These are phyloP conservation scores for Emydomyces testavorans DNA, from an alignment of 2,329 filamentous ascomycete genomes.

Conservation along the genomic window DNA sequence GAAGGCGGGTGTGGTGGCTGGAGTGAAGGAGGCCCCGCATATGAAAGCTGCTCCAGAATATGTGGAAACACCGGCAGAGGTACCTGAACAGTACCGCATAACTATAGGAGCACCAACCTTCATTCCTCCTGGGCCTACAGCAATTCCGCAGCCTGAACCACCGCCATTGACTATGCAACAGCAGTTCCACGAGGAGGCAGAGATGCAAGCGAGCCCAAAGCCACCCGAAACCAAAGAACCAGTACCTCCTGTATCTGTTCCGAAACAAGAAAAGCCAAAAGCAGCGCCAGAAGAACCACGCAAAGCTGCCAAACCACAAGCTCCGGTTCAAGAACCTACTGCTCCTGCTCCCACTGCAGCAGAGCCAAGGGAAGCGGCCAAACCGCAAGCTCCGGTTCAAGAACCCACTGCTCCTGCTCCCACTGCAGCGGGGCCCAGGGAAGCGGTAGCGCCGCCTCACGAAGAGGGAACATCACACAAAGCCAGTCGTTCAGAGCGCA, in stretches of 20 bases:
- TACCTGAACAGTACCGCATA: neutral
- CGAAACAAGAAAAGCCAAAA: neutral
- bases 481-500: conserved; percentile 3
- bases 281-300: neutral
- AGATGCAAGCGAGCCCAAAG: neutral
- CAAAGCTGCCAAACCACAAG: neutral
- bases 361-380: neutral
- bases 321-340: neutral
- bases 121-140: neutral
- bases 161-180: neutral
- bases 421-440: neutral
- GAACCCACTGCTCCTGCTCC: neutral
- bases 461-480: neutral
- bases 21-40: neutral
- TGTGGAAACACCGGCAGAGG: neutral
- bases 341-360: neutral
- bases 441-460: neutral
- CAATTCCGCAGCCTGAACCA: neutral
- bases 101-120: neutral
- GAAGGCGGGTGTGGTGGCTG: conserved; percentile 3
- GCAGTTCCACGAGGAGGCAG: neutral
- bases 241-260: neutral
- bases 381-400: conserved; percentile 2
- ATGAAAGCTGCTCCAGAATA: neutral
- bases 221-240: neutral